phyloP scores from a whole-genome alignment of 345 rosid genomes.

The Boechera divaricarpa region DNA sequence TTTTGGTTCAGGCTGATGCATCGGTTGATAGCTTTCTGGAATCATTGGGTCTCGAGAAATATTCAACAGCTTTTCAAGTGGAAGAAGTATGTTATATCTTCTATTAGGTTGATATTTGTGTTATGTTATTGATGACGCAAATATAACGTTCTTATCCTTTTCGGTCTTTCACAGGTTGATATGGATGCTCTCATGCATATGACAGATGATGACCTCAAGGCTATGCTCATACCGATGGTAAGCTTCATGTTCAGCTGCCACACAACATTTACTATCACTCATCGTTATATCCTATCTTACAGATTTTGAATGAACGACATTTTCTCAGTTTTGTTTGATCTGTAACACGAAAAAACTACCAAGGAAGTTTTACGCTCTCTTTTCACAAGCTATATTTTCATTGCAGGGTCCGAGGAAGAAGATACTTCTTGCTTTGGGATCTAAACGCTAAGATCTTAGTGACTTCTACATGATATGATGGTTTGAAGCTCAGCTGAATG shows the following conservation, averaged over 20 bases:
- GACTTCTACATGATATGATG: slow-evolving; percentile 2
- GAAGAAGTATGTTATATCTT: slow-evolving; percentile 72
- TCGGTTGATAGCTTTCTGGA: slow-evolving; percentile 79
- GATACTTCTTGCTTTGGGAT: slow-evolving; percentile 82
- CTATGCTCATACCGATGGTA: slow-evolving; percentile 97
- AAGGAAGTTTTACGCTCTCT: slow-evolving; percentile 1
- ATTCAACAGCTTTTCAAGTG: slow-evolving; percentile 85
- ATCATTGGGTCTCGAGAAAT: slow-evolving; percentile 90
- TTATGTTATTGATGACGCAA: slow-evolving; percentile 1
- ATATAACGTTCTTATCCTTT: slow-evolving; percentile 2
- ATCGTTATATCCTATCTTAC: neutral
- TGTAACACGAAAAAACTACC: neutral
- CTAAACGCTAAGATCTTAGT: slow-evolving; percentile 55
- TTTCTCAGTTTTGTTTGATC: slow-evolving; percentile 8
- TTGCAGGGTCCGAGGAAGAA: slow-evolving; percentile 98
- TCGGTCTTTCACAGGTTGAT: slow-evolving; percentile 69
- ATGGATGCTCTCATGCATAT: slow-evolving; percentile 96
- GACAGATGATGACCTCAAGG: slow-evolving; percentile 96
- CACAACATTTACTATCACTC: neutral
- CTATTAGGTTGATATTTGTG: neutral
- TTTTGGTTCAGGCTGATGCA: slow-evolving; percentile 66
- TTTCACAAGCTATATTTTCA: slow-evolving; percentile 28
- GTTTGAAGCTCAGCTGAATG: slow-evolving; percentile 27
- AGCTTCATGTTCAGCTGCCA: slow-evolving; percentile 25
- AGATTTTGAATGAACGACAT: slow-evolving; percentile 20